Conservation (phyloP, 371 early-diverging fungal species). For the Mucor plumbeus region DNA sequence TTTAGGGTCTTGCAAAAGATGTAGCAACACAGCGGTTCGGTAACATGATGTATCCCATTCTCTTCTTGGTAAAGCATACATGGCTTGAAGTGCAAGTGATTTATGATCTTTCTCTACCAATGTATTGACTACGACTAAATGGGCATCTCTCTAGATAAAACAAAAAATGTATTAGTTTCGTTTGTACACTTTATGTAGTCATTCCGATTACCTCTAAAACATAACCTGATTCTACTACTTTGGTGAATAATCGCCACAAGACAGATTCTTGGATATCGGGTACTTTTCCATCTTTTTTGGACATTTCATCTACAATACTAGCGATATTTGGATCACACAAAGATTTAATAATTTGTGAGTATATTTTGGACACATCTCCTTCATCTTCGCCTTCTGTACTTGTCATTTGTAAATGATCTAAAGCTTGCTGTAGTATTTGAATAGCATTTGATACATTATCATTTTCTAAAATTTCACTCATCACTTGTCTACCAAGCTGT, state of each 20-base stretch:
- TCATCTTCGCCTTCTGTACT: conserved; percentile 20
- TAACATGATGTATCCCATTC: conserved; percentile 44
- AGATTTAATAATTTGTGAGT: conserved; percentile 40
- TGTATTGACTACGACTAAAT: conserved; percentile 30
- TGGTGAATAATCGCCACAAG: conserved; percentile 45
- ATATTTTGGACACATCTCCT: conserved; percentile 28
- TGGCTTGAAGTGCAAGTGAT: conserved; percentile 39
- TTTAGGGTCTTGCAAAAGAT: conserved; percentile 40
- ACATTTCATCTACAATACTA: conserved; percentile 32
- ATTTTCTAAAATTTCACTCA: conserved; percentile 26
- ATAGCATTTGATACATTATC: conserved; percentile 40
- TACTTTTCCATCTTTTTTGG: conserved; percentile 3
- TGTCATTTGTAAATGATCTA: conserved; percentile 16
- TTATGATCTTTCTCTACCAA: conserved; percentile 30
- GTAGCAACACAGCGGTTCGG: conserved; percentile 40
- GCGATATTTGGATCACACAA: conserved; percentile 37
- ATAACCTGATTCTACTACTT: conserved; percentile 49
- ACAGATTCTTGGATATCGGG: conserved; percentile 33
- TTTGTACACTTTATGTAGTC: neutral
- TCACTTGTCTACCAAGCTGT: conserved; percentile 30
- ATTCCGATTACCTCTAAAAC: conserved; percentile 33
- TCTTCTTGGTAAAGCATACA: conserved; percentile 41
- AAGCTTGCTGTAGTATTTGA: conserved; percentile 31
- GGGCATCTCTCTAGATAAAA: conserved; percentile 28
- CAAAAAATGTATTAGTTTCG: neutral